phyloP scores from a whole-genome alignment of 2,329 filamentous ascomycete species.

The Cadophora gregata region DNA sequence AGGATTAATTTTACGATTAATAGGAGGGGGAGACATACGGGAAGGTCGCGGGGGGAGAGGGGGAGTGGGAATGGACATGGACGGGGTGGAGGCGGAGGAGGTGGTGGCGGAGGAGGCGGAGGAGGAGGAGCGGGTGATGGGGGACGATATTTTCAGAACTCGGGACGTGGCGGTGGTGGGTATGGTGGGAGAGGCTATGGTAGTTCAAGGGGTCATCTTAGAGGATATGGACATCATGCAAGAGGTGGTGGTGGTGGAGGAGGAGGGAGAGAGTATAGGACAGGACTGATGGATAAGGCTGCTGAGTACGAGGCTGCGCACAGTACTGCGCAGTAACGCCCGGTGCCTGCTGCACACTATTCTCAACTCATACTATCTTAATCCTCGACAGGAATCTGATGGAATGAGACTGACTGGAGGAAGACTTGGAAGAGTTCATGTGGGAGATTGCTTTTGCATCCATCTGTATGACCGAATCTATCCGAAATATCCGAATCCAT shows the following conservation, averaged over 20 bases:
- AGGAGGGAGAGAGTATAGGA: slow-evolving; percentile 3
- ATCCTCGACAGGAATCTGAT: too few species aligned
- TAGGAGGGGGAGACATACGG: slow-evolving; percentile 30
- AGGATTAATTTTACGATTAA: slow-evolving; percentile 67
- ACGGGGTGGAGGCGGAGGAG: slow-evolving; percentile 18
- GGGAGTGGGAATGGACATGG: slow-evolving; percentile 20
- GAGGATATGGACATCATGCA: slow-evolving; percentile 5
- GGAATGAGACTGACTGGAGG: too few species aligned
- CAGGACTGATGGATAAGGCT: slow-evolving; percentile 16
- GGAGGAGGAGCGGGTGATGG: slow-evolving; percentile 13
- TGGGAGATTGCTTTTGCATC: neutral
- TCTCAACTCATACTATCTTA: too few species aligned
- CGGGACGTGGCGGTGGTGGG: slow-evolving; percentile 15
- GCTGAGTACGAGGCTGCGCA: slow-evolving; percentile 14
- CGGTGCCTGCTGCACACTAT: too few species aligned
- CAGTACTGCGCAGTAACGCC: neutral
- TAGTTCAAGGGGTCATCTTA: slow-evolving; percentile 29
- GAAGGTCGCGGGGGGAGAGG: slow-evolving; percentile 24
- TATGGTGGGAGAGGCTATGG: slow-evolving; percentile 32
- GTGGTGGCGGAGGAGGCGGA: slow-evolving; percentile 17
- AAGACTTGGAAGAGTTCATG: neutral
- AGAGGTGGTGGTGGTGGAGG: neutral
- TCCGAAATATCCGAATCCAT: too few species aligned
- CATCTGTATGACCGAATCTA: too few species aligned
- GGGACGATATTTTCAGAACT: slow-evolving; percentile 2